Evolutionary conservation across 2,329 filamentous ascomycete species (phyloP).

Genomic region (Diatrype stigma): DNA sequence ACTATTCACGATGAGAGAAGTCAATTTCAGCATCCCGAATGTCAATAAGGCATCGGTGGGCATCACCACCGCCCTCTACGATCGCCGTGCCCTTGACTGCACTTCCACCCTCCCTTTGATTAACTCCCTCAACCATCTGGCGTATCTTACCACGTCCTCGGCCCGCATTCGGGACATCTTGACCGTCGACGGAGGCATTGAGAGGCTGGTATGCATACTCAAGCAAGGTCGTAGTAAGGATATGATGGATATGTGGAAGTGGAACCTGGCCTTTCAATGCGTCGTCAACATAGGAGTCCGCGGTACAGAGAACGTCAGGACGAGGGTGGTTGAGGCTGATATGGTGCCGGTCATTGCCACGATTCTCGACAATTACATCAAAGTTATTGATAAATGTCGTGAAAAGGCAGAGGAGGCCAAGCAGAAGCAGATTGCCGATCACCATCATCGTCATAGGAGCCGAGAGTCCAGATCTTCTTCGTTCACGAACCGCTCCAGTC

Average conservation of each 20-base stretch:
- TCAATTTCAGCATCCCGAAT: constrained; percentile 99
- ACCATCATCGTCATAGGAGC: constrained; percentile 46
- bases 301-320: constrained; percentile 89
- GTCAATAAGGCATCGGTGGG: constrained; percentile 99
- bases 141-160: constrained; percentile 96
- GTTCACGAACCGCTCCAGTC: constrained; percentile 49
- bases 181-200: constrained; percentile 97
- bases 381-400: constrained; percentile 86
- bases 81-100: constrained; percentile 94
- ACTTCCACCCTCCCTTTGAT: constrained; percentile 96
- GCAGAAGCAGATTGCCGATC: constrained; percentile 58
- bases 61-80: constrained; percentile 97
- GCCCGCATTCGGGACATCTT: constrained; percentile 96
- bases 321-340: constrained; percentile 93
- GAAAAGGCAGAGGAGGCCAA: constrained; percentile 83
- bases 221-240: constrained; percentile 97
- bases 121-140: constrained; percentile 98
- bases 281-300: constrained; percentile 98
- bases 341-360: constrained; percentile 99
- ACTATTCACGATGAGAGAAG: constrained; percentile 82
- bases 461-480: constrained; percentile 47
- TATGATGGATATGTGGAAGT: constrained; percentile 99
- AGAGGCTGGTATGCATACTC: constrained; percentile 92
- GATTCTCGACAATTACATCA: constrained; percentile 97
- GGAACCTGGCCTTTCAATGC: constrained; percentile 98